Base-by-base conservation (phyloP, 2,329 filamentous ascomycete genomes). In the Aspergillus sp. region DNA sequence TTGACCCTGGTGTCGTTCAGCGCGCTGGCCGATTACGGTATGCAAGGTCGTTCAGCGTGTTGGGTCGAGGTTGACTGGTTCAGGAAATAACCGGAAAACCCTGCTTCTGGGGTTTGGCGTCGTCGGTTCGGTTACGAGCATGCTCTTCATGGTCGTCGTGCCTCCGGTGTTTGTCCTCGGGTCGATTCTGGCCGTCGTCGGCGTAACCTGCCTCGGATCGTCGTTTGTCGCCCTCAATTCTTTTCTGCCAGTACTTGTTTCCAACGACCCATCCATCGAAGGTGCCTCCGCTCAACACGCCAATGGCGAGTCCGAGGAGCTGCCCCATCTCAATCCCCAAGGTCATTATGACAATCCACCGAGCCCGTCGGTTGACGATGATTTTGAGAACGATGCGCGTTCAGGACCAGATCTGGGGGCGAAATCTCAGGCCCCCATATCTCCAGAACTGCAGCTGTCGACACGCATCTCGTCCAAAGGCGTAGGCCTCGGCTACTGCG, bases 151-250 rank as follows among this genome's bases (percentile, higher is more conserved):
- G 26, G 79, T 85, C 24, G 69, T 94, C 36, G 73, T 72, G 14
- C 80, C 83, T n/a, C 69, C 74, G 15, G 68, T 82, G 2, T 94
- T 91, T 50, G 51, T 91, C 2, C 58, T 94, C 11, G 86, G 82
- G 20, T 81, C 84, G 2, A 42, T 94, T 2, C 68, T 93, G 36
- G 86, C 86, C 12, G 82, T 94, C 39, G 66, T 94, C 26, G 83
- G 86, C 12, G 93, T 94, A 50, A 88, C 83, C 1, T 86, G 83
- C 26, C 86, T 93, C 43, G 88, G 88, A 4, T 85, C 86, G 3
- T 93, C 85, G 0, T 94, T 93, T 52, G 88, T 95, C 3, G 70
- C 95, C 4, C 66, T 95, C 15, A 95, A 95, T 60, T 93, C 86
- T 0, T 95, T 93, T 47, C 68, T 95, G 15, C 88, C 88, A 0